Evolutionary conservation across 2,329 filamentous ascomycete genomes (phyloP).

Genomic region (Mycosphaerella arachidis): DNA sequence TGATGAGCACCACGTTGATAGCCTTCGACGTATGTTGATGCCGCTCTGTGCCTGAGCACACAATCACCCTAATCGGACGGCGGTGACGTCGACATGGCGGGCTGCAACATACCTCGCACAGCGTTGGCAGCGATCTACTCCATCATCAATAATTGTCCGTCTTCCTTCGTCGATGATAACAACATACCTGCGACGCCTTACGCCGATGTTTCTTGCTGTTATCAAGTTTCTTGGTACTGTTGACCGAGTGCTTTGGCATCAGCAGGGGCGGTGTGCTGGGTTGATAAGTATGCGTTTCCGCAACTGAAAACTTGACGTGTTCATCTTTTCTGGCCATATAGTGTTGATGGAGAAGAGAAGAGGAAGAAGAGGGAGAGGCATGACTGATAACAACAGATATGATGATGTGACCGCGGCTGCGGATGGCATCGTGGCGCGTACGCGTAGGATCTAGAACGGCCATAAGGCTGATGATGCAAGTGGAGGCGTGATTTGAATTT

Average conservation of each 20-base stretch:
- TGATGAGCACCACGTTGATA: background rate
- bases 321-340: slow-evolving; percentile 1
- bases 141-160: background rate
- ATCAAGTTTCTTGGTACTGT: background rate
- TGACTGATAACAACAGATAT: background rate
- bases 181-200: background rate
- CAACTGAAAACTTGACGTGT: background rate
- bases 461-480: background rate
- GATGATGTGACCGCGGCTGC: background rate
- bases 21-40: background rate
- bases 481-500: background rate
- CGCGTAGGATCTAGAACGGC: background rate
- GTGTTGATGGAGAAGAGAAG: background rate
- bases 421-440: background rate
- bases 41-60: background rate
- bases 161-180: background rate
- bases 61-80: background rate
- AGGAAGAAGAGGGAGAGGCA: background rate
- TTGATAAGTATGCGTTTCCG: background rate
- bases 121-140: background rate
- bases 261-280: background rate
- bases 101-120: background rate
- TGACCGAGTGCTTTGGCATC: background rate
- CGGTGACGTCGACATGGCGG: background rate
- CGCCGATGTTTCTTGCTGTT: background rate